Conservation (phyloP, 139 green algal species). For the Chlorella sp. region DNA sequence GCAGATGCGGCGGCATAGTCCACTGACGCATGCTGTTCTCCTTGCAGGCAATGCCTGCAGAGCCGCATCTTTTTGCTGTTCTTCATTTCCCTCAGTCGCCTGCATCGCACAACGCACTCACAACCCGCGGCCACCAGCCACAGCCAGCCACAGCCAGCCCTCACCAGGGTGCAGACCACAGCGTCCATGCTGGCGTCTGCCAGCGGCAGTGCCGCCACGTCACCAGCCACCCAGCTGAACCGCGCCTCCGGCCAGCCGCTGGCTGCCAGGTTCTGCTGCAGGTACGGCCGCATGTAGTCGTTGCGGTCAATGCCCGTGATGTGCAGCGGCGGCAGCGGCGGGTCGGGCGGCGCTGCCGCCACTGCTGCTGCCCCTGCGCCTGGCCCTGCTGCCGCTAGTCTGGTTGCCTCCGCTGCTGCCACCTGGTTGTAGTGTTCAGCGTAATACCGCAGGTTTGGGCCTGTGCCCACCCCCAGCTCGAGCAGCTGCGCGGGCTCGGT, state of each 20-base stretch:
- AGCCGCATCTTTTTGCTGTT: too few species aligned
- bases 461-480: conserved; percentile 72
- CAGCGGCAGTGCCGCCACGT: conserved; percentile 62
- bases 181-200: conserved; percentile 54
- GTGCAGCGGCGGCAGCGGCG: not conserved
- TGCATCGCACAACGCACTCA: not conserved
- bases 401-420: too few species aligned
- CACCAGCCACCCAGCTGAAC: conserved; percentile 54
- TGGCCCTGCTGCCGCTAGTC: not conserved
- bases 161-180: conserved; percentile 68
- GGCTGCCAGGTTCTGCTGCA: conserved; percentile 26
- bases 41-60: too few species aligned
- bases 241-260: not conserved
- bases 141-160: not conserved
- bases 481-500: conserved; percentile 38
- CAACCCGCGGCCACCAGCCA: not conserved
- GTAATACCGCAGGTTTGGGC: conserved; percentile 9
- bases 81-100: too few species aligned
- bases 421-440: not conserved
- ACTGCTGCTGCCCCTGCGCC: not conserved
- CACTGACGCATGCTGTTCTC: too few species aligned
- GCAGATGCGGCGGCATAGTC: too few species aligned
- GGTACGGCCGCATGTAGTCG: conserved; percentile 59
- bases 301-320: conserved; percentile 76
- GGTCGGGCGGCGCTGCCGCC: not conserved